Evolutionary conservation across 345 rosid species (phyloP), one percentile per base, ranked within the genome.

Genomic region (Murraya koenigii): DNA sequence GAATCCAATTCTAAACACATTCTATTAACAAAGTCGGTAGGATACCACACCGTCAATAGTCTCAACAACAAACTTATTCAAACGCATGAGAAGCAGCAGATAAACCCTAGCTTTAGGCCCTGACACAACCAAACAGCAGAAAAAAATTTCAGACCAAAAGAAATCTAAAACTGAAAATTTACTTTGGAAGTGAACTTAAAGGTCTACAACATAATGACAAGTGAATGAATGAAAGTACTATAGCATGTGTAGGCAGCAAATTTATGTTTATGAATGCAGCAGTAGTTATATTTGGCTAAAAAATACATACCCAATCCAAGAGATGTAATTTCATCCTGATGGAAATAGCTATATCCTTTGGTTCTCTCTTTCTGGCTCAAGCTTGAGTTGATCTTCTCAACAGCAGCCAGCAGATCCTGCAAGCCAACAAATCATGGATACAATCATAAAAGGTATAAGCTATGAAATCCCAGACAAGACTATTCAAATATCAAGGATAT

Each of bases 401-500:
- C 90, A 55, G 98, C 97, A 69, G 79, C 77, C 35, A 88, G 80
- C 83, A 95, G 80, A 82, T 93, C 97, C 98, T 95, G 88, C 47
- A 79, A 80, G 22, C 56, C 71, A 74, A 36, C 61, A 81, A 36
- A 28, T 17, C 39, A 41, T 54, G 8, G 25, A 26, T 13, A 26
- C 32, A 49, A 80, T 61, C 61, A 73, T 26, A 32, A 14, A 2
- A 56, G 55, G 36, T 44, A 44, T 11, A 23, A 49, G 60, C 73
- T 28, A 69, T 47, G 23, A 69, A 49, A 69, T 49, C 59, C 36
- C 26, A 28, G 19, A 7, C 11, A 28, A 28, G 35, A 22, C 36
- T 7, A 47, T 3, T 28, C 25, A 49, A 49, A 19, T 28, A 11
- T 10, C 20, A 30, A 36, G n/a, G 54, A 65, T 17, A 73, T 58